These are phyloP conservation scores for Thelonectria rubi DNA, from an alignment of 2,329 filamentous ascomycete genomes.

Conservation along the genomic window DNA sequence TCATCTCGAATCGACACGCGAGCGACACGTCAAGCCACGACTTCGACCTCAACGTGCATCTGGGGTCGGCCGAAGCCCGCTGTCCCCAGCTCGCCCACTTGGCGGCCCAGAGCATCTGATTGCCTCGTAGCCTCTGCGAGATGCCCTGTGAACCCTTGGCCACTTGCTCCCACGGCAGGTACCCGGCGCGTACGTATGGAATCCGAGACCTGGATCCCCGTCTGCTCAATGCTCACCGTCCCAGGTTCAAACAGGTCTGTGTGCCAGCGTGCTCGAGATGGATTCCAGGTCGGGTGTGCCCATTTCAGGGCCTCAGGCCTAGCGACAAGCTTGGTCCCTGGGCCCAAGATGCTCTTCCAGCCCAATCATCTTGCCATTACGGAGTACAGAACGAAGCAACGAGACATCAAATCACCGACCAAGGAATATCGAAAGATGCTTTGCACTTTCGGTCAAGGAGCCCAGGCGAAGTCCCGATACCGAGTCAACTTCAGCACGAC, in stretches of 20 bases:
- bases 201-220: neutral
- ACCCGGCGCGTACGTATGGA: neutral
- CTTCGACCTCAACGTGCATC: conserved; percentile 19
- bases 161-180: conserved; percentile 6
- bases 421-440: neutral
- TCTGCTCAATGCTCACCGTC: neutral
- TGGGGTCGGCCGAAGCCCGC: conserved; percentile 31
- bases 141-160: conserved; percentile 27
- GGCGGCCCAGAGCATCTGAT: conserved; percentile 9
- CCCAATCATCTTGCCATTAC: conserved; percentile 21
- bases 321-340: conserved; percentile 27
- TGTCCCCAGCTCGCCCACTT: conserved; percentile 23
- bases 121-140: conserved; percentile 26
- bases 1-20: too few species aligned
- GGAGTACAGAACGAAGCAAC: conserved; percentile 1
- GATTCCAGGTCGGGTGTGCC: neutral
- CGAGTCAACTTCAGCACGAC: too few species aligned
- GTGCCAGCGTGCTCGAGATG: neutral
- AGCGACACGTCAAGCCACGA: conserved; percentile 13
- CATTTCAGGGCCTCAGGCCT: conserved; percentile 6
- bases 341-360: conserved; percentile 25
- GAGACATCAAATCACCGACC: neutral
- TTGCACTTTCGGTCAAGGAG: neutral
- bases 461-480: too few species aligned
- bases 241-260: neutral